Conservation (phyloP, 139 green algal genomes). For the Desmodesmus armatus region DNA sequence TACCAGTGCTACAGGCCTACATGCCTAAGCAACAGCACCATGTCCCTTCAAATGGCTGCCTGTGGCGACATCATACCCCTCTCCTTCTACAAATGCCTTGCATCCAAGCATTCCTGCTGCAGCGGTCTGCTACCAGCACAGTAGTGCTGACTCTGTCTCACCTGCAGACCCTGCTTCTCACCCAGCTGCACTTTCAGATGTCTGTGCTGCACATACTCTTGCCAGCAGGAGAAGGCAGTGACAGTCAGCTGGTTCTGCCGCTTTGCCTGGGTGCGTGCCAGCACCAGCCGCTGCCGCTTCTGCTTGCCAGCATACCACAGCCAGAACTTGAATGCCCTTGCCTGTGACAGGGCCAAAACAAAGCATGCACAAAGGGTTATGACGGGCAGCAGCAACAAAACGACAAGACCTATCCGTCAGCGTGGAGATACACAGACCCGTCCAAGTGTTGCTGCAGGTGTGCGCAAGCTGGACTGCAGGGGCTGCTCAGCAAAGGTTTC, state of each 20-base stretch:
- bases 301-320: constrained; percentile 48
- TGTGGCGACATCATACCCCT: no score
- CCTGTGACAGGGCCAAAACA: constrained; percentile 31
- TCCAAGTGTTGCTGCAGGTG: no score
- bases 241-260: constrained; percentile 43
- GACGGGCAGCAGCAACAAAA: no score
- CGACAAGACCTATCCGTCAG: no score
- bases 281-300: constrained; percentile 57
- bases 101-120: not conserved
- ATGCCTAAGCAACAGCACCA: no score
- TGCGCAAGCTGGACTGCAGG: no score
- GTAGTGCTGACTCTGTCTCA: not conserved
- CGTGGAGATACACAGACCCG: no score
- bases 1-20: no score
- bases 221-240: constrained; percentile 58
- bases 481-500: no score
- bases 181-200: constrained; percentile 54
- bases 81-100: not conserved
- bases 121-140: not conserved
- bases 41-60: no score
- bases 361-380: no score
- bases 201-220: constrained; percentile 42
- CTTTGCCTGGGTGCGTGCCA: constrained; percentile 41
- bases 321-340: constrained; percentile 59
- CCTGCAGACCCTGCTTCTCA: constrained; percentile 65